Base-by-base conservation (phyloP, 148 eudicot genomes). In the Simmondsia chinensis region DNA sequence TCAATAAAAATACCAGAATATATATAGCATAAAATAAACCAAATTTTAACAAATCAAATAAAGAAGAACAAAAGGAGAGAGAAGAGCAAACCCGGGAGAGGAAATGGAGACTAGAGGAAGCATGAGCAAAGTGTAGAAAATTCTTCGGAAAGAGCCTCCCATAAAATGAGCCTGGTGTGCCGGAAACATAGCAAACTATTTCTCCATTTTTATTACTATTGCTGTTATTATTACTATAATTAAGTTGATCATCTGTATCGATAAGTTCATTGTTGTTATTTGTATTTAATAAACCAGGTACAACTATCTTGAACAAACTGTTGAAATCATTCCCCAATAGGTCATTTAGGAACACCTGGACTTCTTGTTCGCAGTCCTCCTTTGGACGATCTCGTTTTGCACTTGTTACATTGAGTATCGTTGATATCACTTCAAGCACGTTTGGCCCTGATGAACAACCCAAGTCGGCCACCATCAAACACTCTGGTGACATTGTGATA, bases 81-180 rank as follows among this genome's bases (percentile, higher is more conserved):
- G n/a, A n/a, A n/a, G n/a, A n/a, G n/a, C n/a, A n/a, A n/a, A 68
- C 94, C 75, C 62, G 68, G 38, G 96, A 87, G 16, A 82, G 83
- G 82, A 83, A 87, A 48, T 59, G 62, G 47, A 87, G 70, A 45
- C 84, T 72, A 42, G 73, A 70, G 10, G 84, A 69, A 6, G 96
- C 82, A 58, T 82, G 71, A 17, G 79, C 77, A 54, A 87, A 76
- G 43, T 87, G 93, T 13, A 82, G 68, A 29, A 50, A 60, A 0
- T 64, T 35, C 4, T 58, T 42, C 1, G 77, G 70, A 24, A 82
- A 82, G 9, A 87, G 75, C 46, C 87, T 64, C 7, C 59, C 65
- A 36, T 82, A 73, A 43, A 87, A 87, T 1, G 96, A 72, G 19
- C 77, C 81, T 0, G 91, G 89, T 13, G 55, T 64, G 11, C 80